A percentile compares a stretch with the other conserved stretches of the same genome.
These are phyloP conservation scores for Blastocladiella britannica DNA, from an alignment of 192 early-diverging fungal species.

Conservation along the genomic window DNA sequence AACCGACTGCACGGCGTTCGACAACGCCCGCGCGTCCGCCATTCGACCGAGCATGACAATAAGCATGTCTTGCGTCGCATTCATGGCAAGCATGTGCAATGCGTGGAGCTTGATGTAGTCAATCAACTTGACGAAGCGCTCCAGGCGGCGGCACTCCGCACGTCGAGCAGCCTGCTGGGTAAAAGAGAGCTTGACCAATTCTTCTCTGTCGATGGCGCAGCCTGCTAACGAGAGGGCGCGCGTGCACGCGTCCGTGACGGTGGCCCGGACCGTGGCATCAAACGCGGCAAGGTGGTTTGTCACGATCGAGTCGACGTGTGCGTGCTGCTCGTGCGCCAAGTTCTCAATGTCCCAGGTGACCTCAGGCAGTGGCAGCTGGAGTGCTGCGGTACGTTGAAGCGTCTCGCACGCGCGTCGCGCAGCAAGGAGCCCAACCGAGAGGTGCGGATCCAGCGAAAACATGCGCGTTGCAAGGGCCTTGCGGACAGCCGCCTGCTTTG, in stretches of 20 bases:
- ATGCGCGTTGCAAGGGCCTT: slow-evolving; percentile 15
- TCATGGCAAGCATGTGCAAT: slow-evolving; percentile 22
- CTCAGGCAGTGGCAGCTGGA: neutral
- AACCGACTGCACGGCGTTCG: slow-evolving; percentile 15
- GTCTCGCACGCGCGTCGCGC: neutral
- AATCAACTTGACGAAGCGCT: slow-evolving; percentile 32
- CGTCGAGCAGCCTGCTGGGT: slow-evolving; percentile 38
- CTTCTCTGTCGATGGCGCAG: neutral
- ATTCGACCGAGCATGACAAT: slow-evolving; percentile 13
- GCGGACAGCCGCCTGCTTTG: slow-evolving; percentile 20
- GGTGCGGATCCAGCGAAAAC: slow-evolving; percentile 23
- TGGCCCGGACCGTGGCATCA: neutral
- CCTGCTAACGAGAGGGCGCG: neutral
- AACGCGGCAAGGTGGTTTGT: neutral
- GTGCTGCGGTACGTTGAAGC: neutral
- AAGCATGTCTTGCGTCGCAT: slow-evolving; percentile 21
- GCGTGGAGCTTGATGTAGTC: slow-evolving; percentile 35
- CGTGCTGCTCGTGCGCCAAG: neutral
- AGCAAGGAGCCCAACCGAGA: neutral
- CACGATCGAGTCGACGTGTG: neutral
- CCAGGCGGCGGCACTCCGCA: slow-evolving; percentile 24
- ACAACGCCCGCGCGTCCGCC: slow-evolving; percentile 26
- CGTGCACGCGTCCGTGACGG: neutral
- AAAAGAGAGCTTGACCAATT: slow-evolving; percentile 16
- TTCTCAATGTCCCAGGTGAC: neutral